Evolutionary conservation across 257 asterid genomes (phyloP).

Genomic region (Solanum paucissectum): DNA sequence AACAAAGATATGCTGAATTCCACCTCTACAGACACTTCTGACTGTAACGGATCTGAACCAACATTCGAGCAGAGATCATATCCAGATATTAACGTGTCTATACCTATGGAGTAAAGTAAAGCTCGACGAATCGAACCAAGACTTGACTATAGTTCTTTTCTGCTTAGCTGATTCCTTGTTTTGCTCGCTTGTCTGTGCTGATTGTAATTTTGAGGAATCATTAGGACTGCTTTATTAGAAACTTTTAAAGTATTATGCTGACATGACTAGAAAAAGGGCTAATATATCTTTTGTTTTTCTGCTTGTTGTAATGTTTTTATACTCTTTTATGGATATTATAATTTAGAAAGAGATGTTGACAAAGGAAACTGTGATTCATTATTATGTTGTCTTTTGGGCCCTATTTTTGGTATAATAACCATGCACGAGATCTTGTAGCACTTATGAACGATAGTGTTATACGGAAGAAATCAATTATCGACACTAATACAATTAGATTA

Average conservation of each 20-base stretch:
- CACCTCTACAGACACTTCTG: constrained; percentile 40
- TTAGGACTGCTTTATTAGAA: not conserved
- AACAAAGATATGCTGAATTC: constrained; percentile 40
- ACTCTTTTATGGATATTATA: not conserved
- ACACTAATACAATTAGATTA: not conserved
- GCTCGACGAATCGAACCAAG: not conserved
- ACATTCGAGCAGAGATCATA: constrained; percentile 41
- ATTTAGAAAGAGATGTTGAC: not conserved
- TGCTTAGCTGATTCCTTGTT: not conserved
- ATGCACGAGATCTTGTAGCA: not conserved
- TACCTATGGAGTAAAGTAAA: constrained; percentile 28
- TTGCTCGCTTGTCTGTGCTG: not conserved
- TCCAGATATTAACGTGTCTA: constrained; percentile 68
- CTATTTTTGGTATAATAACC: too few species aligned
- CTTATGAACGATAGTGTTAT: not conserved
- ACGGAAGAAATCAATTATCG: not conserved
- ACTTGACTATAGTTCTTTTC: not conserved
- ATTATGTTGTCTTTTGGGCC: not conserved
- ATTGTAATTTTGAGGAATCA: not conserved
- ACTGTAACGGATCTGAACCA: constrained; percentile 48
- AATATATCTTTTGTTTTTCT: not conserved
- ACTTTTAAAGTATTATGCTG: not conserved
- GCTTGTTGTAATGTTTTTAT: not conserved
- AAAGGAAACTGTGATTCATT: not conserved
- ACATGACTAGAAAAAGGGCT: not conserved